Percentiles rank a stretch among this genome's conserved stretches.
Evolutionary conservation across 2,329 filamentous ascomycete genomes (phyloP).

Genomic region (Aureobasidium sp.): DNA sequence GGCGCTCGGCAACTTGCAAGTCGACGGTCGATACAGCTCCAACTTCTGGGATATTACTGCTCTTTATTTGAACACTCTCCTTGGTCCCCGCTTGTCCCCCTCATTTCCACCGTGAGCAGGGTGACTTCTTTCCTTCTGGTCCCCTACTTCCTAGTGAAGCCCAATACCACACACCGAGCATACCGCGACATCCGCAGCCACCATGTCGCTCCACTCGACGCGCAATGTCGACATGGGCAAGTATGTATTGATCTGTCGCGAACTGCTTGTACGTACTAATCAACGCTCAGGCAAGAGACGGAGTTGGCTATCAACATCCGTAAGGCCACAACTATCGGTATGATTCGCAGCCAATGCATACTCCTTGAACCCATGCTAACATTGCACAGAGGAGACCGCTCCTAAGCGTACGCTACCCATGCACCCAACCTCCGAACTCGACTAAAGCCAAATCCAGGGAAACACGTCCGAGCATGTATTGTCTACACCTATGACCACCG

Average conservation of each 20-base stretch:
- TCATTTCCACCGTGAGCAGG: neutral
- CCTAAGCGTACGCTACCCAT: conserved; percentile 48
- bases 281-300: conserved; percentile 45
- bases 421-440: neutral
- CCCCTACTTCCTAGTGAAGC: neutral
- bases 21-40: neutral
- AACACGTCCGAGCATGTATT: conserved; percentile 96
- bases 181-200: conserved; percentile 12
- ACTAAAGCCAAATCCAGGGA: conserved; percentile 43
- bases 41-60: neutral
- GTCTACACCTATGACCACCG: conserved; percentile 99
- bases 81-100: neutral
- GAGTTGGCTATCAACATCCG: conserved; percentile 59
- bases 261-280: conserved; percentile 26
- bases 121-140: neutral
- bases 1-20: neutral
- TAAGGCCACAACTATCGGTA: conserved; percentile 56
- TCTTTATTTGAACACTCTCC: neutral
- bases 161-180: neutral
- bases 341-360: conserved; percentile 19
- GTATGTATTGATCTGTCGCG: conserved; percentile 29
- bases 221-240: conserved; percentile 55
- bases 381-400: conserved; percentile 49
- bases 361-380: conserved; percentile 15
- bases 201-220: conserved; percentile 29